phyloP scores from a whole-genome alignment of 306 rosid genomes.

The Fagus crenata region DNA sequence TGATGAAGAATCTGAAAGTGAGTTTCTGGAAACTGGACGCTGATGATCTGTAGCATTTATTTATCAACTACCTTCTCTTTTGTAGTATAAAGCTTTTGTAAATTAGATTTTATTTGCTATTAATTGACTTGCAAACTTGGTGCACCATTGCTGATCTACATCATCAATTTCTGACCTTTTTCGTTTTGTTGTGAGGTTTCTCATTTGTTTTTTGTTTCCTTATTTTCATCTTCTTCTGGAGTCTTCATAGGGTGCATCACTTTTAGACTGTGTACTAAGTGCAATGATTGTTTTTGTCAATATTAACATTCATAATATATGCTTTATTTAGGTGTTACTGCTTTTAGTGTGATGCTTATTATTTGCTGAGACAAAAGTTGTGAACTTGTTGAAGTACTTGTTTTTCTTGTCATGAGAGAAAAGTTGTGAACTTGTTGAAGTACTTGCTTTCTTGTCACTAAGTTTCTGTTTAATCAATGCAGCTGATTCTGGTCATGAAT shows the following conservation, averaged over 20 bases:
- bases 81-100: neutral
- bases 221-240: neutral
- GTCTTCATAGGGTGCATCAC: neutral
- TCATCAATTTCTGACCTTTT: neutral
- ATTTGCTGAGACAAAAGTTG: constrained; percentile 14
- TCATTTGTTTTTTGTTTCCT: neutral
- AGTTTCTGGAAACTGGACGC: no score
- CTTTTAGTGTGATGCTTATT: constrained; percentile 18
- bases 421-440: no score
- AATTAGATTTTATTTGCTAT: neutral
- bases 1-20: no score
- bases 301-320: neutral
- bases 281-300: neutral
- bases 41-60: no score
- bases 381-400: constrained; percentile 11
- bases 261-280: neutral
- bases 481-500: constrained; percentile 88
- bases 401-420: constrained; percentile 24
- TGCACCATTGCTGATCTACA: neutral
- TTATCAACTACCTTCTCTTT: neutral
- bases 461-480: constrained; percentile 47
- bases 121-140: neutral
- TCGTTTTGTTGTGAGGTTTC: constrained; percentile 5
- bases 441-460: constrained; percentile 19
- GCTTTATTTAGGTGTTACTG: neutral